Base-by-base conservation (phyloP, 805 yeast species). In the Kazachstania taianensis region DNA sequence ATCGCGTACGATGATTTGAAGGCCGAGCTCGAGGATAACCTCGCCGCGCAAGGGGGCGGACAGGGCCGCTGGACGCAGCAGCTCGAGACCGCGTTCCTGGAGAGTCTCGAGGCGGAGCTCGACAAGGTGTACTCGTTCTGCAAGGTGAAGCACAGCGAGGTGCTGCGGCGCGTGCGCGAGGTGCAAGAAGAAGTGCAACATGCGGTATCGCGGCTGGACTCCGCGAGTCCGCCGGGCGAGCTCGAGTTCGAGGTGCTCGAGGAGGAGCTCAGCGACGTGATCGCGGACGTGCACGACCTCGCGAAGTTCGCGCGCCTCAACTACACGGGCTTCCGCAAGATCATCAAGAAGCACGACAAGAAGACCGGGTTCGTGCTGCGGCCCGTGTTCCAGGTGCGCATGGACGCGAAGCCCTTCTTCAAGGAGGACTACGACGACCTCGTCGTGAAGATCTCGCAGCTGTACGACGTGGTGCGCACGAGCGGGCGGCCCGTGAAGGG, bases 261-360 rank as follows among this genome's bases (percentile, higher is more conserved):
- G 56, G 81, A 78, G 41, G 87, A 80, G 46, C 61, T 81, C 40
- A 70, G 79, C 38, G 96, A 87, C 49, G 78, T 92, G 49, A 87
- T 92, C 60, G 96, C 96, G 16, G 96, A 87, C 62, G 96, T 92
- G 30, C 96, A 92, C 54, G 98, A 92, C 59, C 71, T 92, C 52
- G 95, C 95, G 45, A 89, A 89, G 58, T 92, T 84, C 59, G 75
- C 96, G 14, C 73, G 94, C 43, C 72, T 92, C 55, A 92, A 92
- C 62, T 92, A 92, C 66, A 87, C 95, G 15, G 98, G 98, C 2
- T 92, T 92, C 67, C 95, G 85, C 61, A 92, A 92, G 61, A 92
- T 92, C 49, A 74, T 92, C 54, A 92, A 92, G 65, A 92, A 92
- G 62, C 98, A 92, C 60, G 98, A 92, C 63, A 92, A 92, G 61